phyloP scores from a whole-genome alignment of 345 rosid genomes.

The Eucalyptus erythrocorys region DNA sequence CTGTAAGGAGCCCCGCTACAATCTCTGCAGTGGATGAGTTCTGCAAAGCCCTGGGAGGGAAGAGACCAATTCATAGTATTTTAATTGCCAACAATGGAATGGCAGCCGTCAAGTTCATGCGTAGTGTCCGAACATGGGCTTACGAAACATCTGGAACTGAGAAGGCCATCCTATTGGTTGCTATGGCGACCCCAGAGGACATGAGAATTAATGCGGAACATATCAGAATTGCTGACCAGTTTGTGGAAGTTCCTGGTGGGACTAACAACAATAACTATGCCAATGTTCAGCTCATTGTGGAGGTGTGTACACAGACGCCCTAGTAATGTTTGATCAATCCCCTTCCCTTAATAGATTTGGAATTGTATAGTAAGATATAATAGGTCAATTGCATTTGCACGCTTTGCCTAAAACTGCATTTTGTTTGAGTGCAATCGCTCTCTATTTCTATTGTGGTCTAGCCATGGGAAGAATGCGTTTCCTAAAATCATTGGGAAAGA shows the following conservation, averaged over 20 bases:
- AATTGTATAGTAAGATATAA: neutral
- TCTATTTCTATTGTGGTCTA: neutral
- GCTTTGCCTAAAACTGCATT: neutral
- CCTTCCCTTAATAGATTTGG: neutral
- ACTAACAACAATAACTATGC: slow-evolving; percentile 99
- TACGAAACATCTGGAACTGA: slow-evolving; percentile 97
- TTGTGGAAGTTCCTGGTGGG: slow-evolving; percentile 99
- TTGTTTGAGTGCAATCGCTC: neutral
- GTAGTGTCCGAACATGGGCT: slow-evolving; percentile 96
- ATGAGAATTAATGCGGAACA: slow-evolving; percentile 99
- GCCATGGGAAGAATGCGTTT: neutral
- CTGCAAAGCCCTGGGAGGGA: slow-evolving; percentile 78
- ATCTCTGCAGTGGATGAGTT: slow-evolving; percentile 65
- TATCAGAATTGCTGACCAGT: slow-evolving; percentile 96
- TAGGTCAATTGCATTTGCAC: neutral
- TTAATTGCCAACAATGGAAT: slow-evolving; percentile 96
- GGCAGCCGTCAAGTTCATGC: slow-evolving; percentile 99
- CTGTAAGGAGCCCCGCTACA: slow-evolving; percentile 46
- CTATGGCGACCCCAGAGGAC: slow-evolving; percentile 99
- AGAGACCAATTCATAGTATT: slow-evolving; percentile 81
- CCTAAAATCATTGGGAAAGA: neutral
- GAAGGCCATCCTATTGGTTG: slow-evolving; percentile 89
- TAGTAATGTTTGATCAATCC: neutral
- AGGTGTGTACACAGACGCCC: slow-evolving; percentile 35
- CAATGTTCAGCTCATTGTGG: slow-evolving; percentile 96